Base-by-base conservation (phyloP, 306 rosid species). In the Malus fusca region DNA sequence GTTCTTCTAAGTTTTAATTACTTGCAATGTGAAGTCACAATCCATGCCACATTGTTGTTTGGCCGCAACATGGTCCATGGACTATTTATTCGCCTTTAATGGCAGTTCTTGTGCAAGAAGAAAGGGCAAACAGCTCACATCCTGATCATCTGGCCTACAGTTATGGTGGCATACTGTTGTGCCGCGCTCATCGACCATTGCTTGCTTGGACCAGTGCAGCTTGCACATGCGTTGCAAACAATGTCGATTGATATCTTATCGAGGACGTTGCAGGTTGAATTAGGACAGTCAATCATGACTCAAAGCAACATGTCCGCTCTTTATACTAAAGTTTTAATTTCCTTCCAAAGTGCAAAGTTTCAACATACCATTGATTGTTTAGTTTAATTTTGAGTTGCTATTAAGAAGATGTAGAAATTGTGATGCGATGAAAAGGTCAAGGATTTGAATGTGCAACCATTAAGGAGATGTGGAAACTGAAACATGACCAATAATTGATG, bases 101-200 rank as follows among this genome's bases (percentile, higher is more conserved):
- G 68, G 40, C 77, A 11, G 26, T 30, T 64, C 48, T 43, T 72
- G 0, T 56, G 26, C 42, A 73, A 59, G 31, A 17, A 58, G 11
- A 22, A 22, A 3, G 63, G 30, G 30, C 63, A 15, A 33, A 55
- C n/a, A 21, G 48, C 35, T 8, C 75, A 72, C 37, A 56, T 35
- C 66, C 11, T 58, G 66, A 61, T 61, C 76, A 37, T 71, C 48
- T 37, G 11, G 66, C 67, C 26, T 73, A 72, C 23, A 17, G 40
- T 40, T 42, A 8, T 25, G 68, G 21, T 40, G 12, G 58, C 25
- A 0, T 63, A 48, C 19, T 48, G 19, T 48, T 18, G 55, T 48
- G 22, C 68, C 0, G 4, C 35, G 14, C 23, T 22, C 13, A 63
- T 63, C 43, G 0, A 19, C 68, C 40, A 17, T 6, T 66, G 48